These are phyloP conservation scores for Aspergillus pseudoterreus DNA, from an alignment of 2,329 filamentous ascomycete genomes.

Conservation along the genomic window DNA sequence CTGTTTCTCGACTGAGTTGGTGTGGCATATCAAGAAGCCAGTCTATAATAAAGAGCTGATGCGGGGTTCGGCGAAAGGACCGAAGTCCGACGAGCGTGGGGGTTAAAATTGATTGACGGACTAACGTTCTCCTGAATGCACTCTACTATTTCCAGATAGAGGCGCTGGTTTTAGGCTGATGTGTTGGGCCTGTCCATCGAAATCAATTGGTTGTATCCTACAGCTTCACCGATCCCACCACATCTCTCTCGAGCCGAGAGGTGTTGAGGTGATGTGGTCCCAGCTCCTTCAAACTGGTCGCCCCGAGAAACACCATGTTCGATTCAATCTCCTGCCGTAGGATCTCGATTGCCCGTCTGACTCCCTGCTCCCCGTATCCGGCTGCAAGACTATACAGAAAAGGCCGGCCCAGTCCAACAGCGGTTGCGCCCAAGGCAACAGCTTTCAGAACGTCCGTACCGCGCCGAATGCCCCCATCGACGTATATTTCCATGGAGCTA, in stretches of 20 bases:
- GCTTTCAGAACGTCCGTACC: conserved; percentile 67
- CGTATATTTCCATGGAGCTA: conserved; percentile 56
- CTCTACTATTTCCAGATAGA: no score
- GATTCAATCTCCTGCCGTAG: conserved; percentile 31
- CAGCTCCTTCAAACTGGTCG: conserved; percentile 23
- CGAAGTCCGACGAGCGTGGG: conserved; percentile 4
- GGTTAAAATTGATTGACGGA: neutral
- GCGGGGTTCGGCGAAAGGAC: conserved; percentile 6
- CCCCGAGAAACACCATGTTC: conserved; percentile 35
- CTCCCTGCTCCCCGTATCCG: conserved; percentile 58
- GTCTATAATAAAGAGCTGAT: neutral
- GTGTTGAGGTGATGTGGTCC: conserved; percentile 29
- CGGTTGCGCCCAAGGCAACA: conserved; percentile 61
- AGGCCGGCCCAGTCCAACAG: conserved; percentile 60
- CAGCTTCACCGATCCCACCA: conserved; percentile 28
- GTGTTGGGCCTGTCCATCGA: neutral
- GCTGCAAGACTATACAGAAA: conserved; percentile 56
- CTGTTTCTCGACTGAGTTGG: no score
- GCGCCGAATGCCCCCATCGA: conserved; percentile 63
- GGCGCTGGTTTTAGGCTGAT: neutral
- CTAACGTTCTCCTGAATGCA: no score
- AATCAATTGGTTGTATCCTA: conserved; percentile 7
- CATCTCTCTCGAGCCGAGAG: conserved; percentile 27
- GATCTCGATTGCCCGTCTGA: conserved; percentile 39
- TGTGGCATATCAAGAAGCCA: no score